Base-by-base conservation (phyloP, 1,284 basidiomycete species). In the Malassezia nana region DNA sequence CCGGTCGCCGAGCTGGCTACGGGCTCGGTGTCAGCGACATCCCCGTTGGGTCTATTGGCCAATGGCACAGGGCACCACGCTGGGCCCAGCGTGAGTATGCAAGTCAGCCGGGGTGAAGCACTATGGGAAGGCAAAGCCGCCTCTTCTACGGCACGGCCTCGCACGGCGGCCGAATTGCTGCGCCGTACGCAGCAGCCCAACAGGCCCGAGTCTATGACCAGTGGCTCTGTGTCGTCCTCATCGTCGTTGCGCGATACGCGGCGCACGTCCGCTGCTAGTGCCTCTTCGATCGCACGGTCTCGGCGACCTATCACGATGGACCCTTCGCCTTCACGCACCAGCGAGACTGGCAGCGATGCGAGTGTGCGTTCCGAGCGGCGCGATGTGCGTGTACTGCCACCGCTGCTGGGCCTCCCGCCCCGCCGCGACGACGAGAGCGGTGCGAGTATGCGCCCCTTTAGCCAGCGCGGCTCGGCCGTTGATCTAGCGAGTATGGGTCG, bases 81-180 rank as follows among this genome's bases (percentile, higher is more conserved):
- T n/a, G 46, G 16, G 28, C 52, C 52, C 22, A 54, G 45, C 24
- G 50, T 46, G 30, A 29, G 29, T 12, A 15, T 45, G 39, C 22
- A 41, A 24, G 16, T 12, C 2, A 41, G 24, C 24, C 22, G 22
- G 13, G 12, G 12, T 22, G 18, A 38, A 7, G 6, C 33, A 38
- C n/a, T 7, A 6, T 38, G 33, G 33, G n/a, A 38, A 2, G n/a
- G n/a, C n/a, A n/a, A n/a, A n/a, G 46, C 20, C 22, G 25, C 41
- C 25, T n/a, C 8, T 24, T 4, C 18, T 2, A 20, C 13, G 6
- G n/a, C 20, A 22, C 39, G 39, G 20, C 39, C 20, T 16, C 6
- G 39, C 25, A 20, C 39, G 6, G 39, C 39, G 20, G 25, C 42
- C 2, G 42, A 44, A 13, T 12, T 26, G 16, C 42, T 44, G 12